Evolutionary conservation across 2,329 filamentous ascomycete genomes (phyloP).

Genomic region (Colletotrichum sp.): DNA sequence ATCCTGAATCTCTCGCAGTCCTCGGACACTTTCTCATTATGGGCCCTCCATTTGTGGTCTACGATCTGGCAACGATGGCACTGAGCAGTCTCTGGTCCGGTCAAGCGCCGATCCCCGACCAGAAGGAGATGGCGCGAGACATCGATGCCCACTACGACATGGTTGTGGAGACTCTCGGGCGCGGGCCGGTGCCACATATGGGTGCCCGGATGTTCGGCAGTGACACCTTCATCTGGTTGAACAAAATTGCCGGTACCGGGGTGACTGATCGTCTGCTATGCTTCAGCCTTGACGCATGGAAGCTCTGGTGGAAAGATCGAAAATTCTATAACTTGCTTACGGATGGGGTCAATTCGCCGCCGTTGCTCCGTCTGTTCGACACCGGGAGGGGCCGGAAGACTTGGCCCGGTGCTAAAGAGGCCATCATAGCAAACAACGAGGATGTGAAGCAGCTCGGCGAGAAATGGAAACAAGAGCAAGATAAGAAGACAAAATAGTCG

Average conservation of each 20-base stretch:
- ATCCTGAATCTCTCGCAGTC: slow-evolving; percentile 35
- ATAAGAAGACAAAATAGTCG: neutral
- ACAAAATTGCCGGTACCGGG: slow-evolving; percentile 47
- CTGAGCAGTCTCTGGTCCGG: slow-evolving; percentile 32
- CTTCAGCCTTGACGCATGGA: slow-evolving; percentile 45
- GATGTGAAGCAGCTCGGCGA: slow-evolving; percentile 22
- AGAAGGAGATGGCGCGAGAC: slow-evolving; percentile 28
- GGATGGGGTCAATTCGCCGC: slow-evolving; percentile 42
- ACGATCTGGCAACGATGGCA: slow-evolving; percentile 35
- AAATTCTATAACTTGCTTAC: slow-evolving; percentile 45
- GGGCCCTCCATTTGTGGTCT: slow-evolving; percentile 30
- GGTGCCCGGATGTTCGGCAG: slow-evolving; percentile 27
- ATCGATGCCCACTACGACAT: slow-evolving; percentile 33
- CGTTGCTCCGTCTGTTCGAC: slow-evolving; percentile 46
- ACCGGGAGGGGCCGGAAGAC: slow-evolving; percentile 39
- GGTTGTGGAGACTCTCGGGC: slow-evolving; percentile 24
- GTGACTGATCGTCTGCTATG: slow-evolving; percentile 41
- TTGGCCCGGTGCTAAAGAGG: slow-evolving; percentile 42
- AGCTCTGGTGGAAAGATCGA: slow-evolving; percentile 46
- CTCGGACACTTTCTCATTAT: slow-evolving; percentile 29
- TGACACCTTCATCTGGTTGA: slow-evolving; percentile 38
- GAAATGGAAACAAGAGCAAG: neutral
- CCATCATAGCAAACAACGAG: slow-evolving; percentile 32
- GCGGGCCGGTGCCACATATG: slow-evolving; percentile 28
- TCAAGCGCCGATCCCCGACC: slow-evolving; percentile 23